Evolutionary conservation across 768 basidiomycete genomes (phyloP), one percentile per base, ranked within the genome.

Genomic region (Pisolithus sp.): DNA sequence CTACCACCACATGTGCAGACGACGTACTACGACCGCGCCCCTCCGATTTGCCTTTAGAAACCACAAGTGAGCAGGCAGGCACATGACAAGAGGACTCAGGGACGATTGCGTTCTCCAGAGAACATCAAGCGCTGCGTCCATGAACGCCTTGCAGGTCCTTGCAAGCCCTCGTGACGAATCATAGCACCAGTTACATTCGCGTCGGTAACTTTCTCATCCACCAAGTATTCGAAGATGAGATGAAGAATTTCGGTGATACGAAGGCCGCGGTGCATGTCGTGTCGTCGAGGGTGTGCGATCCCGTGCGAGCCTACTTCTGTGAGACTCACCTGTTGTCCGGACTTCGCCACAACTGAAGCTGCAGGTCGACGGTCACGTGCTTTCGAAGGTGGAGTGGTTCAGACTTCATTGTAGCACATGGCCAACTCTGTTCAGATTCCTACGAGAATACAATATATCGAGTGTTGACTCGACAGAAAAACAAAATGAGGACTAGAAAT

Each of bases 81-180:
- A 67, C 62, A 67, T 63, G 46, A 65, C 41, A 9, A 67, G 58
- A 0, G 67, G n/a, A n/a, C n/a, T n/a, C n/a, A n/a, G n/a, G n/a
- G n/a, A n/a, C n/a, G n/a, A n/a, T n/a, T n/a, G n/a, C 1, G 58
- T 65, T 41, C 18, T 43, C 66, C 66, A 67, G 28, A 67, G 66
- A 28, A 65, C 52, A 41, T 67, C 65, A 20, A 67, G 56, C n/a
- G 63, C 59, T 2, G 58, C 60, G 20, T 63, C 67, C 40, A 61
- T 52, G 44, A 67, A 57, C 18, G 51, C 34, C 23, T 60, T 68
- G 44, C 67, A 67, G 4, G 65, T 65, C 54, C 51, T 55, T 7
- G 65, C 61, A 5, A 69, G 57, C 36, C 48, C 58, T 3, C 5
- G 12, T 13, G 12, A 34, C 66, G 62, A 39, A n/a, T n/a, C n/a